Base-by-base conservation (phyloP, 164 flowering plant species). In the Chimonanthus praecox region DNA sequence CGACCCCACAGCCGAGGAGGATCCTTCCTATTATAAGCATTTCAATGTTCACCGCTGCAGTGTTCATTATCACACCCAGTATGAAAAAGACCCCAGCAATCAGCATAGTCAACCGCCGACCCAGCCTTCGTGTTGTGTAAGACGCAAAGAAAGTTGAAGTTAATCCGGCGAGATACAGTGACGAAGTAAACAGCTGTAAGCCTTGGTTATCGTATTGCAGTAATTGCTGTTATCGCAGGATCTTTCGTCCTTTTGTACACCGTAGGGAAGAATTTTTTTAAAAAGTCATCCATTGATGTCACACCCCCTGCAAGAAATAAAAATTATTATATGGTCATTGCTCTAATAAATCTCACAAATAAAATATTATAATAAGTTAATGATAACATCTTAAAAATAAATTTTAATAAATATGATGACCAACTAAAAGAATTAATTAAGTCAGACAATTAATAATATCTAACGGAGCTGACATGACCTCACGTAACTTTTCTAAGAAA, bases 11-110 rank as follows among this genome's bases (percentile, higher is more conserved):
- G 6, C 99, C 99, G 20, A 94, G 94, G 64, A 91, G 74, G 66
- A 94, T 90, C 76, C 99, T 82, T 3, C 99, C 99, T 21, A 88
- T n/a, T 63, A 92, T 91, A 70, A 94, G 93, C 98, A 94, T 92
- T 48, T 84, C 86, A 45, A 92, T 84, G 71, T 92, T 78, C 49
- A 85, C 88, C 15, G 99, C 99, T 0, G 85, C 93, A 7, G 94
- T 86, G 50, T 91, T 94, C 0, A 94, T 44, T 1, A 83, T 75
- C 9, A 88, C 94, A 0, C 99, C 99, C 0, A 70, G 48, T 0
- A 88, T 79, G 85, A 92, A 92, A 83, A 94, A 89, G 5, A 85
- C 0, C 0, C 97, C 97, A 11, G 98, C 98, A 10, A 94, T 88
- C 47, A 94, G 80, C 98, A 94, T 94, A 73, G 96, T 91, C 0